Conservation (phyloP, 1,284 basidiomycete species). For the Ustilago vetiveriae region DNA sequence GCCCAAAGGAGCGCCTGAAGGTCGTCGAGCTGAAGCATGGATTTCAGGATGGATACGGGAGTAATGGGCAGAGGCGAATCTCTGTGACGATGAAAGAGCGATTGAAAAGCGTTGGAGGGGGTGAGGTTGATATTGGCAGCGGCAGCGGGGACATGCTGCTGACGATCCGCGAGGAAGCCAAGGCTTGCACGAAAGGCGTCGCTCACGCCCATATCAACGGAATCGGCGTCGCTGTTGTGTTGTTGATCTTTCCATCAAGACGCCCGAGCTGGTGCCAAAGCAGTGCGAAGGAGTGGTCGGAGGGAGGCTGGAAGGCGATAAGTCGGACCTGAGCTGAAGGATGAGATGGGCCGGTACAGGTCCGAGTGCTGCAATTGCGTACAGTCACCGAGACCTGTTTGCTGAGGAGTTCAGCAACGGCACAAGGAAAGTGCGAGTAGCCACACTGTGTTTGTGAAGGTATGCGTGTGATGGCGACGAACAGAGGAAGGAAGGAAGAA, state of each 20-base stretch:
- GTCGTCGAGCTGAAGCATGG: slow-evolving; percentile 38
- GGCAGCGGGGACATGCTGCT: slow-evolving; percentile 10
- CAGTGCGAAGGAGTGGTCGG: too few species aligned
- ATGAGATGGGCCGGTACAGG: slow-evolving; percentile 16
- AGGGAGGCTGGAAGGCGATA: too few species aligned
- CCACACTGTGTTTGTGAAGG: slow-evolving; percentile 7
- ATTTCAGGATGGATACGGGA: slow-evolving; percentile 27
- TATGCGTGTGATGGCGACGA: too few species aligned
- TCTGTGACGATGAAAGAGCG: slow-evolving; percentile 36
- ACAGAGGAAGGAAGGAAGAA: not conserved
- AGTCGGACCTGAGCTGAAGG: not conserved
- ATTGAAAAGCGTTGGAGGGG: slow-evolving; percentile 31
- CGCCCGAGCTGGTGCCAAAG: too few species aligned
- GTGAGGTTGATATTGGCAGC: slow-evolving; percentile 27
- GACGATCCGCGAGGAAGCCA: slow-evolving; percentile 37
- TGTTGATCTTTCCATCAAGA: too few species aligned
- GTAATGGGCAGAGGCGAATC: slow-evolving; percentile 37
- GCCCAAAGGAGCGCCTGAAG: slow-evolving; percentile 49
- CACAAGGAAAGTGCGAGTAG: slow-evolving; percentile 5
- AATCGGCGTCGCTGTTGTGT: too few species aligned
- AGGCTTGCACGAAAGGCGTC: slow-evolving; percentile 39
- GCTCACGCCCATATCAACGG: slow-evolving; percentile 34
- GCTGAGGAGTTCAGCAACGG: slow-evolving; percentile 25
- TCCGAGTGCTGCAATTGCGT: slow-evolving; percentile 26
- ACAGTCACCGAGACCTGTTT: slow-evolving; percentile 41